Evolutionary conservation across 2,329 filamentous ascomycete genomes (phyloP), one percentile per base, ranked within the genome.

Genomic region (Ramularia endophylla): DNA sequence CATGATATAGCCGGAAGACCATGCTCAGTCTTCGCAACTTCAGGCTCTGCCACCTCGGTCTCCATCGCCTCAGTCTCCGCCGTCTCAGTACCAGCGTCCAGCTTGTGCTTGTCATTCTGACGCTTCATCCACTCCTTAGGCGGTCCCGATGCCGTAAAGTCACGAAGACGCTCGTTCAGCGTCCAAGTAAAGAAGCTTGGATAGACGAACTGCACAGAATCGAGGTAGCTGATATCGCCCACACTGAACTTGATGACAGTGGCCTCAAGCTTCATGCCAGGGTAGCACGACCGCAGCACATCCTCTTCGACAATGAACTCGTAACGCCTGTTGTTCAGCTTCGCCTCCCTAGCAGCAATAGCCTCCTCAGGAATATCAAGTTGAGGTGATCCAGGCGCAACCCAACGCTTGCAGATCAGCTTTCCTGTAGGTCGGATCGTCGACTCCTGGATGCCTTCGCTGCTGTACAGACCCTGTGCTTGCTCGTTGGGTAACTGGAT

Each of bases 281-380:
- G 62, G 44, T 76, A 74, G 56, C 84, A 77, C 41, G 76, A 67
- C 19, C 68, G 46, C 13, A 84, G 63, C 2, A 78, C 60, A 4
- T 72, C 61, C 18, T 78, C 74, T 46, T 95, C 88, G 3, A 95
- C 57, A 55, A 84, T 78, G 50, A 94, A 81, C 9, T 60, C 59
- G 47, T 68, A 64, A 33, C 22, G 11, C 22, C 68, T 70, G 31
- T 75, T 68, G 22, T 69, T 69, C 22, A 80, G 69, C 31, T 60
- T 48, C n/a, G 48, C 31, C 12, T 62, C 52, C 6, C 45, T 45
- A 1, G 32, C 36, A 2, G 38, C 38, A 11, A 39, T 43, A 43
- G 52, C 29, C 13, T 49, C 36, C 18, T 46, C 16, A n/a, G 55
- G 47, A 19, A 60, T 36, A 44, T 57, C 51, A 22, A 49, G 36